Conservation (phyloP, 495 filamentous ascomycete genomes). For the Chlorociboria aeruginascens region DNA sequence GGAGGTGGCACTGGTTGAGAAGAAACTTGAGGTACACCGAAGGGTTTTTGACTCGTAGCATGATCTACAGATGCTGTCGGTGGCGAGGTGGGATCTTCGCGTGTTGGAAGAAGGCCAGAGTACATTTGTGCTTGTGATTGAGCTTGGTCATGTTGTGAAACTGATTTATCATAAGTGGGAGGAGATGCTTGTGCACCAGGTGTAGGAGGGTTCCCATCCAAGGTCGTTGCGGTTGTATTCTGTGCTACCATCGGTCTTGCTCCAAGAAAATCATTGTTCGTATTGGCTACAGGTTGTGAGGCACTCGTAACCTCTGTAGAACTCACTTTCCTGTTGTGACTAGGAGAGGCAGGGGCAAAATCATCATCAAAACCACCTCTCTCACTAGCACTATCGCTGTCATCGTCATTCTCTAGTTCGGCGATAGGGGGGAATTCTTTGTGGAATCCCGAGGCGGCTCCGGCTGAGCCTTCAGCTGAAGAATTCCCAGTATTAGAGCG, state of each 20-base stretch:
- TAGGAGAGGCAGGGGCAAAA: constrained; percentile 64
- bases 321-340: constrained; percentile 23
- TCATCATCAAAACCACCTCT: constrained; percentile 82
- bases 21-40: constrained; percentile 11
- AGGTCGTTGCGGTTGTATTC: constrained; percentile 6
- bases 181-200: constrained; percentile 50
- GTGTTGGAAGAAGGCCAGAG: constrained; percentile 50
- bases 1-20: constrained; percentile 25
- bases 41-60: constrained; percentile 15
- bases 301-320: constrained; percentile 7
- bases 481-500: constrained; percentile 24
- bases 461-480: constrained; percentile 24
- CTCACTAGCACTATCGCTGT: constrained; percentile 67
- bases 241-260: constrained; percentile 10
- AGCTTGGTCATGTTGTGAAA: constrained; percentile 35
- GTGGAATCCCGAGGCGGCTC: constrained; percentile 28
- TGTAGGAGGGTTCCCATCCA: constrained; percentile 31
- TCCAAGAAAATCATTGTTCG: constrained; percentile 2
- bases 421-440: constrained; percentile 92
- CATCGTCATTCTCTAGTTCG: constrained; percentile 70
- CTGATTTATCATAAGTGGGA: constrained; percentile 47
- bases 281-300: neutral
- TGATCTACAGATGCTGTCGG: constrained; percentile 13
- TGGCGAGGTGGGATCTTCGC: constrained; percentile 45
- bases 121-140: constrained; percentile 32